Evolutionary conservation across 2,329 filamentous ascomycete species (phyloP).

Genomic region (Alternaria incomplexa): DNA sequence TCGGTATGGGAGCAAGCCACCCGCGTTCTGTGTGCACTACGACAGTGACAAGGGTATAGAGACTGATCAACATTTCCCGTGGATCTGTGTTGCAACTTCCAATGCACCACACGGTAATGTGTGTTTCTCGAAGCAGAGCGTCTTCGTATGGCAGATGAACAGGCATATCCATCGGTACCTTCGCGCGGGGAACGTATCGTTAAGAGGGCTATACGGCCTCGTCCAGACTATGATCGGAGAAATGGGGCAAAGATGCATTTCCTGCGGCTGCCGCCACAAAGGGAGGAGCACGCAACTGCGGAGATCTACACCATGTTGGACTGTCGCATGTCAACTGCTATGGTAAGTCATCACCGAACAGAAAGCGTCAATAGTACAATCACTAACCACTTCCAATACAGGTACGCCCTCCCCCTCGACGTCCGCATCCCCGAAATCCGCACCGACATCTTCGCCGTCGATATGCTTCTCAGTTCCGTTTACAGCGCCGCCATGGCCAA

Average conservation of each 20-base stretch:
- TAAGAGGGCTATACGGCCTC: conserved; percentile 24
- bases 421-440: conserved; percentile 40
- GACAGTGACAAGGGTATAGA: conserved; percentile 25
- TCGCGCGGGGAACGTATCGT: not conserved
- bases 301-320: conserved; percentile 32
- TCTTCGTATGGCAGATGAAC: conserved; percentile 35
- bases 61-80: conserved; percentile 25
- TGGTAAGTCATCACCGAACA: conserved; percentile 16
- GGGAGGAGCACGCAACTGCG: conserved; percentile 19
- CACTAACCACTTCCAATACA: not conserved
- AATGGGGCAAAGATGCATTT: conserved; percentile 27
- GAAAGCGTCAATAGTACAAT: not conserved
- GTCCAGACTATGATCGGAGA: conserved; percentile 14
- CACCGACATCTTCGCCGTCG: conserved; percentile 37
- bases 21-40: conserved; percentile 40
- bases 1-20: conserved; percentile 3
- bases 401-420: conserved; percentile 28
- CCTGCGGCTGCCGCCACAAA: conserved; percentile 30
- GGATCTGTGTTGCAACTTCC: conserved; percentile 15
- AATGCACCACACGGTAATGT: conserved; percentile 21
- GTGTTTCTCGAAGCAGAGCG: conserved; percentile 23
- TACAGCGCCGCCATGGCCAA: conserved; percentile 32
- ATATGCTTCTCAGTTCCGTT: conserved; percentile 35
- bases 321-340: conserved; percentile 22
- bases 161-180: conserved; percentile 26